Conservation (phyloP, 1,284 basidiomycete genomes). For the Phellinidium pouzarii region DNA sequence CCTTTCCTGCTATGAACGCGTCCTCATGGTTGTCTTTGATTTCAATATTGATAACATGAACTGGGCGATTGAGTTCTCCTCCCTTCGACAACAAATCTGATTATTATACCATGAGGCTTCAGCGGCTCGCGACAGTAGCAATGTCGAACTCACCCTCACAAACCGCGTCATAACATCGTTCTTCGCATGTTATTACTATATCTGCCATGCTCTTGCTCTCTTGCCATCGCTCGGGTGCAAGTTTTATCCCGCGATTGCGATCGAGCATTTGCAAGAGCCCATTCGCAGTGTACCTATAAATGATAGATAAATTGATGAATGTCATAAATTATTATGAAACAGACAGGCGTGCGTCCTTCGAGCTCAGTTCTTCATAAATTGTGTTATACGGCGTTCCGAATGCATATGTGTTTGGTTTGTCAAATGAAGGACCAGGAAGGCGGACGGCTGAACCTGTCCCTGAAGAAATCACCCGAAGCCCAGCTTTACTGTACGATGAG, state of each 20-base stretch:
- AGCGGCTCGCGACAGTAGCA: background rate
- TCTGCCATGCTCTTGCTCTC: conserved; percentile 85
- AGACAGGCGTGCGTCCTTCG: conserved; percentile 82
- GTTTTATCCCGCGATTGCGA: conserved; percentile 88
- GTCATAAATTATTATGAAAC: conserved; percentile 27
- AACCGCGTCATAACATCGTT: conserved; percentile 97
- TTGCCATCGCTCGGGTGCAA: conserved; percentile 96
- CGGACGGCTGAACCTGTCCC: conserved; percentile 97
- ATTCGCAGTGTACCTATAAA: conserved; percentile 82
- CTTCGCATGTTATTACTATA: conserved; percentile 98
- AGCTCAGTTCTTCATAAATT: conserved; percentile 90
- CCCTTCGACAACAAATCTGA: conserved; percentile 84
- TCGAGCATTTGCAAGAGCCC: conserved; percentile 98
- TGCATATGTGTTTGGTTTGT: conserved; percentile 95
- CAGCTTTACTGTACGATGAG: conserved; percentile 60
- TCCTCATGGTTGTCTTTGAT: conserved; percentile 99
- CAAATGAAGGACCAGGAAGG: conserved; percentile 91
- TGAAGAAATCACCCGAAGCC: conserved; percentile 86
- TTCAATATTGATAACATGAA: conserved; percentile 97
- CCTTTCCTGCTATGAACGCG: conserved; percentile 90
- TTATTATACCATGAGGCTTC: conserved; percentile 12
- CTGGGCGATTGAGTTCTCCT: conserved; percentile 88
- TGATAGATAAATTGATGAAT: conserved; percentile 19
- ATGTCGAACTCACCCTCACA: conserved; percentile 79
- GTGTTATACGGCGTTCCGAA: conserved; percentile 99